Evolutionary conservation across 192 early-diverging fungal species (phyloP), one percentile per base, ranked within the genome.

Genomic region (Podila epicladia): DNA sequence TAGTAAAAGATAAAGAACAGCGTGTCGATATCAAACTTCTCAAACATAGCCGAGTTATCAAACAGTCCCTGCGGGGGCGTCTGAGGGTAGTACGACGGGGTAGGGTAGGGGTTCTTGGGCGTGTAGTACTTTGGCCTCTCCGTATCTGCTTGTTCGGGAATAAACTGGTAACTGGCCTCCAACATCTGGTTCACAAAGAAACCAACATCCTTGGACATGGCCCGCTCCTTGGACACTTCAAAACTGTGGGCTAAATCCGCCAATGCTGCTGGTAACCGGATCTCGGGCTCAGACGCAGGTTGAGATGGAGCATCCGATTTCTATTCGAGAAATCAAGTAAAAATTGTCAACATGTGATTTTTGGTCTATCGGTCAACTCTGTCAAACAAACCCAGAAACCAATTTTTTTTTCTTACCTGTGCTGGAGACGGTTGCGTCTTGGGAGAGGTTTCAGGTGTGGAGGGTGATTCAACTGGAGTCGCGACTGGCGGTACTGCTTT

Each of bases 1-100:
- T 96, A 97, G 86, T 99, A 99, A 82, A 99, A 99, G 67, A 97
- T 96, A 82, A 95, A 99, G 84, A 98, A 99, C 65, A 99, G 86
- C 37, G 96, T 95, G 82, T 99, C 97, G 57, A 96, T 88, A 48
- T 97, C 95, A 78, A 98, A 93, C 73, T 93, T 94, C 74, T 97
- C 93, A 84, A 94, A 97, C 68, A 97, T 86, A 4, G 88, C 89
- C 5, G 96, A 89, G 65, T 92, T 92, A 53, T 96, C 96, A 65
- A 97, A 94, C 32, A 96, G 86, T 5, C 92, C 86, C 49, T 92
- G 75, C 31, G 91, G 88, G 15, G 94, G 94, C 17, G 68, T 62
- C 70, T 98, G 94, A 72, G 97, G 97, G 75, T 97, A 99, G 78
- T 98, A 98, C 45, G 78, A 84, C n/a, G 97, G 95, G 19, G 94